phyloP scores from a whole-genome alignment of 179 eudicot genomes.

The Amaranthus tricolor region DNA sequence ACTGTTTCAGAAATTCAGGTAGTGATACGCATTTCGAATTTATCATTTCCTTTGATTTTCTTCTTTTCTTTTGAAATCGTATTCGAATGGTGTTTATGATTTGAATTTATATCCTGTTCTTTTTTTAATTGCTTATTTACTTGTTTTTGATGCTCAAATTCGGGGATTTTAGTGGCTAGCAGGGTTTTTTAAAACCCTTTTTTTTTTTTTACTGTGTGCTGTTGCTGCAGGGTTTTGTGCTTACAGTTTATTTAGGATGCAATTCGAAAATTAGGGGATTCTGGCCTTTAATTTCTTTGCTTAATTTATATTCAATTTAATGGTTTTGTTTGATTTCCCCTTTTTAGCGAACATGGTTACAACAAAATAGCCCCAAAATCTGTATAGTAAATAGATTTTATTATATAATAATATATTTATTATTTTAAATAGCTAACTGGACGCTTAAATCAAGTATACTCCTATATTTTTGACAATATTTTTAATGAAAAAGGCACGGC shows the following conservation, averaged over 20 bases:
- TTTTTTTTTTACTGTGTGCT: background rate
- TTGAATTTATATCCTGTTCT: background rate
- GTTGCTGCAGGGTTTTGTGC: background rate
- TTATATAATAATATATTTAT: too few species aligned
- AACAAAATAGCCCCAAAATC: too few species aligned
- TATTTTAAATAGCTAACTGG: too few species aligned
- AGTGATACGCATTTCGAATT: background rate
- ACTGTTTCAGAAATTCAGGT: background rate
- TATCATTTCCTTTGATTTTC: background rate
- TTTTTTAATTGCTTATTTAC: background rate
- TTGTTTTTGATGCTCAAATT: background rate
- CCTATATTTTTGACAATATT: too few species aligned
- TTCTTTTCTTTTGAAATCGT: background rate
- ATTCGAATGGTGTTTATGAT: background rate
- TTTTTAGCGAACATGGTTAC: background rate
- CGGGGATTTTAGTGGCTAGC: background rate
- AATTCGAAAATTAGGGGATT: too few species aligned
- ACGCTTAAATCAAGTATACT: too few species aligned
- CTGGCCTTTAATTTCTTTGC: too few species aligned
- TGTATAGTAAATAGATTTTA: too few species aligned
- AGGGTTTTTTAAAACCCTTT: background rate
- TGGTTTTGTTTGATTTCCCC: background rate
- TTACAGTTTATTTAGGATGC: background rate
- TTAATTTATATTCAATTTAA: background rate
- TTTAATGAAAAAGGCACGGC: too few species aligned